A percentile compares a stretch with the other conserved stretches of the same genome.
These are phyloP conservation scores for Beauveria varroae DNA, from an alignment of 2,329 filamentous ascomycete species.

Conservation along the genomic window DNA sequence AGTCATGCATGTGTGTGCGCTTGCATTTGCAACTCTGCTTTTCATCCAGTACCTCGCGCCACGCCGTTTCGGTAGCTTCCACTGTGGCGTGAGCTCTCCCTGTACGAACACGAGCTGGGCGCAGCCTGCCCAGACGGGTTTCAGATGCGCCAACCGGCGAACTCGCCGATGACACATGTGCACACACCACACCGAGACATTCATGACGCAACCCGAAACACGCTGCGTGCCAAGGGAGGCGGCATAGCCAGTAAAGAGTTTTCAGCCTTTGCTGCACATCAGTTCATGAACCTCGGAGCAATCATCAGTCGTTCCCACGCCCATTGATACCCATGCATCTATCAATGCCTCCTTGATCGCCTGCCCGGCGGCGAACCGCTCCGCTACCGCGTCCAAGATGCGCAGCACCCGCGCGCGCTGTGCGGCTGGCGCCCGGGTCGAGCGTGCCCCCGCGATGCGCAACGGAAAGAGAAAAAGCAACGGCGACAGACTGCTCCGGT, in stretches of 20 bases:
- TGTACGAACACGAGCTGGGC: not conserved
- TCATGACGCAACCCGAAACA: not conserved
- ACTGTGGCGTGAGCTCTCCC: not conserved
- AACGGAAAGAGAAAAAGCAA: slow-evolving; percentile 28
- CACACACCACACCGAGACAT: not conserved
- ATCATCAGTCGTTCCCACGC: not conserved
- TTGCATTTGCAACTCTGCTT: too few relatives aligned
- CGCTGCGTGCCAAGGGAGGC: not conserved
- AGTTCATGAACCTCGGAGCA: not conserved
- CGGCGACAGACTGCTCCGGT: slow-evolving; percentile 20
- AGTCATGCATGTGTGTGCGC: too few relatives aligned
- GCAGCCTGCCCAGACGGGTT: not conserved
- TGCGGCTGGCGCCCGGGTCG: slow-evolving; percentile 11
- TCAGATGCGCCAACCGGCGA: not conserved
- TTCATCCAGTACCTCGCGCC: not conserved
- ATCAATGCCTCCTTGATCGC: slow-evolving; percentile 9
- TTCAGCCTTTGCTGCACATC: too few relatives aligned
- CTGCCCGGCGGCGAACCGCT: slow-evolving; percentile 20
- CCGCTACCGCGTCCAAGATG: slow-evolving; percentile 16
- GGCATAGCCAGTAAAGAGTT: not conserved
- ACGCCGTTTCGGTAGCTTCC: not conserved
- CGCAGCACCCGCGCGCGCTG: slow-evolving; percentile 18
- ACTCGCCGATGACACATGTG: not conserved
- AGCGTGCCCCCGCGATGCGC: slow-evolving; percentile 26
- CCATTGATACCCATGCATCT: not conserved